Evolutionary conservation across 768 basidiomycete genomes (phyloP), one percentile per base, ranked within the genome.

Genomic region (Serendipita sp.): DNA sequence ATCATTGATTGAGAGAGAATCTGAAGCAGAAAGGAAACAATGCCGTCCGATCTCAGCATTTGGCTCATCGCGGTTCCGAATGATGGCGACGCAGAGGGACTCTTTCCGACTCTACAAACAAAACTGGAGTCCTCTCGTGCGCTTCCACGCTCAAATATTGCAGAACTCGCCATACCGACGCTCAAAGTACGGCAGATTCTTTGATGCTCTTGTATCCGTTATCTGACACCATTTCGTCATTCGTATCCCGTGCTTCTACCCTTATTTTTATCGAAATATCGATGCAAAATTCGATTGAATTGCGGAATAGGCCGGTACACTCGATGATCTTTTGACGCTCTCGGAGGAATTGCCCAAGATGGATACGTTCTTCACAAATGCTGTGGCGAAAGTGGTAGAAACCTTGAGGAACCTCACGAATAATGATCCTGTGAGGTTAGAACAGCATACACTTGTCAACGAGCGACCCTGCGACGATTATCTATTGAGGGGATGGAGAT

Each of bases 41-140:
- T 96, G 93, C 93, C 93, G 65, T 94, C 92, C 72, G 93, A 96
- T 79, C 86, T 94, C 74, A 88, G 89, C 68, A 94, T 92, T 69
- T 97, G 94, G 94, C 77, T 97, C 68, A 79, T 96, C 67, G 80
- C 92, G 47, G 83, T 90, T 2, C 94, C 94, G 11, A 81, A 85
- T 68, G 86, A 92, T 73, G 90, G 89, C 18, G 91, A 96, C 70
- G 80, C 90, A 0, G 88, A 89, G 66, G 84, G 85, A 3, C 75
- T 89, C 35, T 74, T 80, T 54, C 83, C 86, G 68, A 87, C 89
- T 67, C 71, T 91, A 16, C 70, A 78, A 8, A 73, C 82, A 24
- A 89, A 88, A 72, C 78, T 92, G 44, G 70, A 74, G 8, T 35
- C 34, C 24, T 34, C 24, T 10, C 41, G 63, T 64, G 44, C 63